Conservation (phyloP, 495 filamentous ascomycete genomes). For the Aspergillus diversus region DNA sequence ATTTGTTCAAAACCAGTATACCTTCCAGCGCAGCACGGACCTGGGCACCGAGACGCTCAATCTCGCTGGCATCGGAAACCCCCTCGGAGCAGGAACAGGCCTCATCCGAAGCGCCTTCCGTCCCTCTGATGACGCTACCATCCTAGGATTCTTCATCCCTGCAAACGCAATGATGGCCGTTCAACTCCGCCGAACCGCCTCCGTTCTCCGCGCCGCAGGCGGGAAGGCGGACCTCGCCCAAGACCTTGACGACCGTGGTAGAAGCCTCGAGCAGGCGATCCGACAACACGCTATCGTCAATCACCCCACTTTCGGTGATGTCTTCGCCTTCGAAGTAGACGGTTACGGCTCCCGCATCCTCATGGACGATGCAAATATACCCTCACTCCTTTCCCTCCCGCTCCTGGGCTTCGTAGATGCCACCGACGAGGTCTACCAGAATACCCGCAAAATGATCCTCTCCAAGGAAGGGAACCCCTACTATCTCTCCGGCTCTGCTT, state of each 20-base stretch:
- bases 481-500: constrained; percentile 76
- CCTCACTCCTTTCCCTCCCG: constrained; percentile 85
- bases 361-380: constrained; percentile 98
- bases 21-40: constrained; percentile 78
- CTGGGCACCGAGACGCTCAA: constrained; percentile 89
- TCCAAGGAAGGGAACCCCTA: constrained; percentile 83
- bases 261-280: constrained; percentile 73
- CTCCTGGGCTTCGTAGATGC: constrained; percentile 78
- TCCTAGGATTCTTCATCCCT: constrained; percentile 93
- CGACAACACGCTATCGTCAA: constrained; percentile 89
- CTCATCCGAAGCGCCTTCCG: constrained; percentile 91
- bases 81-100: constrained; percentile 80
- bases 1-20: constrained; percentile 76
- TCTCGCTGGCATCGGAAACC: constrained; percentile 84
- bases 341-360: constrained; percentile 88
- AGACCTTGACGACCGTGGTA: constrained; percentile 65
- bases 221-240: constrained; percentile 51
- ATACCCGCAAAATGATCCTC: constrained; percentile 91
- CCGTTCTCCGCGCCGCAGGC: constrained; percentile 63
- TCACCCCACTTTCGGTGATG: constrained; percentile 80
- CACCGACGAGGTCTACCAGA: constrained; percentile 74
- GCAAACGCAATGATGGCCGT: constrained; percentile 96
- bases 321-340: constrained; percentile 97
- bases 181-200: constrained; percentile 77
- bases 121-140: constrained; percentile 97